Conservation (phyloP, 176 grass and related monocot species). For the Carex scoparia region DNA sequence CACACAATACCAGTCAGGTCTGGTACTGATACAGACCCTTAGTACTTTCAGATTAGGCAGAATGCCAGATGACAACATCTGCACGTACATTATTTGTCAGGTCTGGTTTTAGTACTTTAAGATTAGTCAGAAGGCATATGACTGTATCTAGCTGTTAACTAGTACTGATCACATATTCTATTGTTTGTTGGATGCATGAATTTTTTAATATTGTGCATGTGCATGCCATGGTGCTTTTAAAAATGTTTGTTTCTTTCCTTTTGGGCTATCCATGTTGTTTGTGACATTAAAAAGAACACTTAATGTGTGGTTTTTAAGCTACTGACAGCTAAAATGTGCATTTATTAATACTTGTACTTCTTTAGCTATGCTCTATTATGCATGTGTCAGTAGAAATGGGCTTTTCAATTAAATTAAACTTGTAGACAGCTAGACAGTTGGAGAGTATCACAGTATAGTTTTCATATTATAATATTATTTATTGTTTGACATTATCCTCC, state of each 20-base stretch:
- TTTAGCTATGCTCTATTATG: not conserved
- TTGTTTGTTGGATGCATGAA: not conserved
- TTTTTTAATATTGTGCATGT: not conserved
- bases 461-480: not conserved
- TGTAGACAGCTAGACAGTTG: not conserved
- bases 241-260: not conserved
- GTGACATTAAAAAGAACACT: not conserved
- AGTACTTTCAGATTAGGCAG: not conserved
- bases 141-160: not conserved
- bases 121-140: slow-evolving; percentile 2
- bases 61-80: not conserved
- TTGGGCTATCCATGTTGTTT: not conserved
- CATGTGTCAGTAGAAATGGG: not conserved
- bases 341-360: not conserved
- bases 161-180: not conserved
- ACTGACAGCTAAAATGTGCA: slow-evolving; percentile 5
- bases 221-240: not conserved
- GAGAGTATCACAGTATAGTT: not conserved
- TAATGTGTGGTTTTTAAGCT: not conserved
- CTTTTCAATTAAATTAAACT: slow-evolving; percentile 6
- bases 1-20: not conserved
- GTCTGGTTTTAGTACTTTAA: not conserved
- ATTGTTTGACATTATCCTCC: not conserved
- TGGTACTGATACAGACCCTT: not conserved
- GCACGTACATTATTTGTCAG: not conserved